These are phyloP conservation scores for Acanthamoeba triangularis DNA, from an alignment of 208 protist genomes.

Conservation along the genomic window DNA sequence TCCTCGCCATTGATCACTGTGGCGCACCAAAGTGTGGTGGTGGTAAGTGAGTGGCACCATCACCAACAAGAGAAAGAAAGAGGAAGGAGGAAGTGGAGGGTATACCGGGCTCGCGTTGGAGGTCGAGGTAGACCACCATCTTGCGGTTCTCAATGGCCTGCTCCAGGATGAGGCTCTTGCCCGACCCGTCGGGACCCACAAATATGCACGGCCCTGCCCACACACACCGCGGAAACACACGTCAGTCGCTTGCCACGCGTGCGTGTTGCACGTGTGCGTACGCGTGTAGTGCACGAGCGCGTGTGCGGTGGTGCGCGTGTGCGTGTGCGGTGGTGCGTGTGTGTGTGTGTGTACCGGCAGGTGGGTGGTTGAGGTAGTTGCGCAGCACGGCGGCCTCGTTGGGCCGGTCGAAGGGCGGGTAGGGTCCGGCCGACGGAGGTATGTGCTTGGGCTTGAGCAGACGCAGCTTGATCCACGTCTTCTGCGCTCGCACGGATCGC, in stretches of 20 bases:
- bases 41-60: background rate
- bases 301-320: background rate
- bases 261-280: background rate
- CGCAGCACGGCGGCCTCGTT: constrained; percentile 34
- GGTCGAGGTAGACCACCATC: constrained; percentile 60
- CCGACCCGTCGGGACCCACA: constrained; percentile 31
- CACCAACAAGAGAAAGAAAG: background rate
- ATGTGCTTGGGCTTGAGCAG: constrained; percentile 55
- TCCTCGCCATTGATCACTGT: constrained; percentile 55
- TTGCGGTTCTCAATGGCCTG: constrained; percentile 64
- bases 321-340: background rate
- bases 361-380: constrained; percentile 68
- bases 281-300: no score
- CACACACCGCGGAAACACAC: background rate
- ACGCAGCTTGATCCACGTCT: constrained; percentile 12
- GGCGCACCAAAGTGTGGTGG: background rate
- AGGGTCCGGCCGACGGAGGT: background rate
- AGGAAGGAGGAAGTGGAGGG: background rate
- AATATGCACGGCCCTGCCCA: constrained; percentile 55
- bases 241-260: background rate
- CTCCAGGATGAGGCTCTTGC: constrained; percentile 64
- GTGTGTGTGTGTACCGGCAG: constrained; percentile 13
- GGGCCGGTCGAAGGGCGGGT: constrained; percentile 38
- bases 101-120: constrained; percentile 58
- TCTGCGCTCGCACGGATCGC: constrained; percentile 48